Evolutionary conservation across 768 basidiomycete genomes (phyloP).

Genomic region (Hypsizygus marmoreus): DNA sequence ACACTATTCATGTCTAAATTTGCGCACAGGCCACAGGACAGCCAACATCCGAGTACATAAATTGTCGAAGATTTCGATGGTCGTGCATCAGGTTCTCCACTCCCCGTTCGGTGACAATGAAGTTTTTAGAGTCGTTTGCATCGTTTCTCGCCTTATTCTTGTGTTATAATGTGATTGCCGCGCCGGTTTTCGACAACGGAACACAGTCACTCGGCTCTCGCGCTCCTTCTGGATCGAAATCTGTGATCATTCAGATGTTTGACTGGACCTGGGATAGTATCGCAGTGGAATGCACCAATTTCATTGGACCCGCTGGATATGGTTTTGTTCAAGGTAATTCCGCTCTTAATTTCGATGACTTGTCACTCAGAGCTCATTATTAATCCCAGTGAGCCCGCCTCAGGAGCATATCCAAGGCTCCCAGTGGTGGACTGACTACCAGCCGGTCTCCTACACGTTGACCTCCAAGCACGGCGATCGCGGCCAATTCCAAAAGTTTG

Average conservation of each 20-base stretch:
- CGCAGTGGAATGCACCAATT: slow-evolving; percentile 63
- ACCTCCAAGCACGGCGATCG: slow-evolving; percentile 68
- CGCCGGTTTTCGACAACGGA: slow-evolving; percentile 6
- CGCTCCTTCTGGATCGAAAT: slow-evolving; percentile 33
- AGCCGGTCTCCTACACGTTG: slow-evolving; percentile 64
- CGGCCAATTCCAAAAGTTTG: slow-evolving; percentile 45
- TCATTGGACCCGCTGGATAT: slow-evolving; percentile 70
- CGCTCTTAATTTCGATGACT: not conserved
- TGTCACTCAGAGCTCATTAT: not conserved
- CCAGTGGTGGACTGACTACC: slow-evolving; percentile 80
- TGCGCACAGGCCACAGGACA: not conserved
- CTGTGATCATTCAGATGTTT: slow-evolving; percentile 71
- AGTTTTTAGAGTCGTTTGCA: slow-evolving; percentile 2
- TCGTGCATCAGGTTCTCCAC: not conserved
- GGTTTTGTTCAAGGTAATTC: slow-evolving; percentile 68
- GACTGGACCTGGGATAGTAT: slow-evolving; percentile 66
- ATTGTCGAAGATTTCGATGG: not conserved
- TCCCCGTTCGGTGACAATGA: slow-evolving; percentile 8
- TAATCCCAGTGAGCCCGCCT: slow-evolving; percentile 47
- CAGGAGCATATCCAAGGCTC: slow-evolving; percentile 58
- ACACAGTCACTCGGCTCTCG: slow-evolving; percentile 16
- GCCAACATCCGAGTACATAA: slow-evolving; percentile 3
- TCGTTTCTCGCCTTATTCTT: slow-evolving; percentile 5
- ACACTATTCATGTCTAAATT: not conserved
- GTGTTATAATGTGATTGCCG: slow-evolving; percentile 9